Base-by-base conservation (phyloP, 2,329 filamentous ascomycete genomes). In the Chaetomium olivaceum region DNA sequence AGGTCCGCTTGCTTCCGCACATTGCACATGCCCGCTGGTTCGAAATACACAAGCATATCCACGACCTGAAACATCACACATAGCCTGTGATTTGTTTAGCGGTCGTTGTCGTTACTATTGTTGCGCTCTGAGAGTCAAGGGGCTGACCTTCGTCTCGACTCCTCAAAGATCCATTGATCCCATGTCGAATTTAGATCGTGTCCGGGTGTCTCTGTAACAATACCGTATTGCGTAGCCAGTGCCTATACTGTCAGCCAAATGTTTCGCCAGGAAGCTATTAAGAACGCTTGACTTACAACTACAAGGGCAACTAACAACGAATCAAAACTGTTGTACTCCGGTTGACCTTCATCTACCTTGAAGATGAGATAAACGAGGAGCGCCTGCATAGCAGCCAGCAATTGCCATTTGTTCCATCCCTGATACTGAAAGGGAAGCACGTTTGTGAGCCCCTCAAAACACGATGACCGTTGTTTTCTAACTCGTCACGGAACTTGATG, bases 131-230 rank as follows among this genome's bases (percentile, higher is more conserved):
- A 7, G n/a, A n/a, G 29, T 23, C 27, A 27, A 21, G 7, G 5
- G 46, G 1, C 21, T 19, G 4, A 61, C 59, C 59, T 55, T 46
- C 59, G 50, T 31, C 21, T 27, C 8, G 59, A 55, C 23, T 61
- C 59, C 21, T 55, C 50, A 21, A 43, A 46, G n/a, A 61, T 54
- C 59, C 59, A 61, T 31, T 46, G 16, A 21, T 61, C 23, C 59
- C 59, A 61, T 19, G 19, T 23, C 2, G 27, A 8, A 9, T 31
- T 21, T 21, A 36, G 23, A 9, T 14, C 16, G 21, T 16, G 31
- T 8, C 16, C 25, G 23, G 50, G 36, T 8, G 31, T 7, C 2
- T 9, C 23, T 1, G 19, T 27, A 9, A 23, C 31, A 16, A 23
- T 2, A 33, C 23, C 31, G 33, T 46, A 8, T 31, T 21, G 31